These are phyloP conservation scores for Alopecurus myosuroides DNA, from an alignment of 176 grass and related monocot genomes.

Conservation along the genomic window DNA sequence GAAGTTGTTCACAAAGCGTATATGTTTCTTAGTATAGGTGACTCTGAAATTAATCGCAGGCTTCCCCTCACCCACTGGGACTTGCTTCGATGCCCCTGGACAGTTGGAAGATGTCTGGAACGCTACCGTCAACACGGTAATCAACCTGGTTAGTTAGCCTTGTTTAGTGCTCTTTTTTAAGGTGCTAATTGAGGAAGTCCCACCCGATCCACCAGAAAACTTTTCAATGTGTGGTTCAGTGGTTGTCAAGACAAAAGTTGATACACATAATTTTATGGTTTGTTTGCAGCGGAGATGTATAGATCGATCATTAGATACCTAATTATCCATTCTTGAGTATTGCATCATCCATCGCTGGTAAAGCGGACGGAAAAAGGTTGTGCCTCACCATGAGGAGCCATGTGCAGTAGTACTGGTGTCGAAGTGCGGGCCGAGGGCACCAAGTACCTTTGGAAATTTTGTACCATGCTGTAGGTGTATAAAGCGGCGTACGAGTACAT, in stretches of 20 bases:
- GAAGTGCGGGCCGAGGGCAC: too few relatives aligned
- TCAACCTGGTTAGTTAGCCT: neutral
- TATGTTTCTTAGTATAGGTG: too few relatives aligned
- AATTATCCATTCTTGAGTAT: too few relatives aligned
- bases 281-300: too few relatives aligned
- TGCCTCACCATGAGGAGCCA: neutral
- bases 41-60: too few relatives aligned
- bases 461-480: neutral
- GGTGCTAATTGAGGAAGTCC: neutral
- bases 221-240: too few relatives aligned
- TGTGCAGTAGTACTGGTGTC: neutral
- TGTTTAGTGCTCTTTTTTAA: neutral
- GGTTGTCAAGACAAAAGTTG: too few relatives aligned
- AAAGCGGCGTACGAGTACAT: neutral
- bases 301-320: too few relatives aligned
- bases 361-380: neutral
- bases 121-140: neutral
- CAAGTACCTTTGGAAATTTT: neutral
- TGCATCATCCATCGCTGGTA: neutral
- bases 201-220: constrained; percentile 18
- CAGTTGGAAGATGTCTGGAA: neutral
- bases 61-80: neutral
- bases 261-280: too few relatives aligned
- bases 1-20: neutral
- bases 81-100: neutral